These are phyloP conservation scores for Ogataea neopini DNA, from an alignment of 805 yeast species.

Conservation along the genomic window DNA sequence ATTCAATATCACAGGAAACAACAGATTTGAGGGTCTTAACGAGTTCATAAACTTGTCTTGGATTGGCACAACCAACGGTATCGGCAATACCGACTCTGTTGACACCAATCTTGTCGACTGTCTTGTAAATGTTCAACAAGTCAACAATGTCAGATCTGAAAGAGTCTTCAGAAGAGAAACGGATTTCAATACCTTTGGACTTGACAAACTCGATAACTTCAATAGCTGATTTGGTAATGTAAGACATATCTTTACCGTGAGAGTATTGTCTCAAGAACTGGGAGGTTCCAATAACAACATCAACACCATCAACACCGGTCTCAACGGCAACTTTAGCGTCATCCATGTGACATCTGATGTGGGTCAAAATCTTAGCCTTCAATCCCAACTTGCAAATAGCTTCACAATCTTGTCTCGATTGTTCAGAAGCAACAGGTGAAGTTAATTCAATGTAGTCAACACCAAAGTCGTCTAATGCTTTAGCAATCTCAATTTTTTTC, in stretches of 20 bases:
- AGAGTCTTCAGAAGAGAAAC: conserved; percentile 96
- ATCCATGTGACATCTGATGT: conserved; percentile 98
- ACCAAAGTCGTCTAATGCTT: conserved; percentile 95
- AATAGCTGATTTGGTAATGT: conserved; percentile 92
- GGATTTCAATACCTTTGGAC: conserved; percentile 93
- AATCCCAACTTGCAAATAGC: conserved; percentile 97
- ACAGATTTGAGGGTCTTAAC: conserved; percentile 91
- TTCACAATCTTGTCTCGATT: conserved; percentile 90
- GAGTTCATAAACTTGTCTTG: conserved; percentile 96
- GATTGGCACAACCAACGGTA: conserved; percentile 98
- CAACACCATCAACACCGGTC: conserved; percentile 99
- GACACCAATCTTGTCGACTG: conserved; percentile 96
- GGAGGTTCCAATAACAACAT: conserved; percentile 96
- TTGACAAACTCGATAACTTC: conserved; percentile 98
- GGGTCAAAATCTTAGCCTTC: conserved; percentile 93
- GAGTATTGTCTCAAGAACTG: conserved; percentile 92
- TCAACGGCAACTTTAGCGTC: conserved; percentile 97
- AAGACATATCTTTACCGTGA: conserved; percentile 98
- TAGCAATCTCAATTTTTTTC: conserved; percentile 95
- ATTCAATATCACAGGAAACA: conserved; percentile 95
- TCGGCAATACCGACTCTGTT: conserved; percentile 99
- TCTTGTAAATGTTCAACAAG: conserved; percentile 89
- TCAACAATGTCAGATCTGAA: conserved; percentile 97
- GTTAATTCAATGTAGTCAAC: conserved; percentile 97
- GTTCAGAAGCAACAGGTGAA: conserved; percentile 97